A percentile compares a stretch with the other conserved stretches of the same genome.
Conservation (phyloP, 371 early-diverging fungal genomes). For the Mucor sp. region DNA sequence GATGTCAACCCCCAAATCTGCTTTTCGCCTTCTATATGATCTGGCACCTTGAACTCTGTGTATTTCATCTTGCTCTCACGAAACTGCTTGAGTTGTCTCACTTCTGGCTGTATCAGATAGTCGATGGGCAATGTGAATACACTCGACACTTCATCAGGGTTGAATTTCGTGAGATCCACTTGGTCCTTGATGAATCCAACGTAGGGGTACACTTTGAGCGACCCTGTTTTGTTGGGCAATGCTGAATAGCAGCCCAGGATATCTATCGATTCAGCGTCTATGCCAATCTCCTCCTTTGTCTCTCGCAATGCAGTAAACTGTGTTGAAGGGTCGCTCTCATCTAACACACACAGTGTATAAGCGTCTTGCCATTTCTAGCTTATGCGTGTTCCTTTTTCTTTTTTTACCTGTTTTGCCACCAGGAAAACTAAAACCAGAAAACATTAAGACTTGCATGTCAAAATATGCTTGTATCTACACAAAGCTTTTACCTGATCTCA, state of each 20-base stretch:
- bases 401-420: constrained; percentile 69
- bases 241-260: constrained; percentile 70
- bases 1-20: constrained; percentile 89
- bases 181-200: constrained; percentile 63
- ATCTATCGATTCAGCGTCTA: constrained; percentile 50
- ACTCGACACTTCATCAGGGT: constrained; percentile 70
- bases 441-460: not conserved
- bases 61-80: constrained; percentile 59
- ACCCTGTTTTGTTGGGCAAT: constrained; percentile 65
- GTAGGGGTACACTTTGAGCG: constrained; percentile 75
- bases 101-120: constrained; percentile 58
- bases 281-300: constrained; percentile 82
- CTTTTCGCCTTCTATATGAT: constrained; percentile 42
- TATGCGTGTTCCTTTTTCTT: not conserved
- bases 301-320: constrained; percentile 81
- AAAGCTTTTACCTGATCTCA: constrained; percentile 64
- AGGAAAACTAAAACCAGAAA: constrained; percentile 59
- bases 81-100: constrained; percentile 56
- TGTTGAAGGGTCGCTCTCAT: constrained; percentile 56
- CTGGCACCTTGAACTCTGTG: constrained; percentile 66
- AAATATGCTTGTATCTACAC: not conserved
- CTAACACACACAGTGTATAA: constrained; percentile 17
- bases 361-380: not conserved
- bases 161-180: constrained; percentile 39
- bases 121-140: constrained; percentile 73